Base-by-base conservation (phyloP, 176 grass and related monocot genomes). In the Poa annua region DNA sequence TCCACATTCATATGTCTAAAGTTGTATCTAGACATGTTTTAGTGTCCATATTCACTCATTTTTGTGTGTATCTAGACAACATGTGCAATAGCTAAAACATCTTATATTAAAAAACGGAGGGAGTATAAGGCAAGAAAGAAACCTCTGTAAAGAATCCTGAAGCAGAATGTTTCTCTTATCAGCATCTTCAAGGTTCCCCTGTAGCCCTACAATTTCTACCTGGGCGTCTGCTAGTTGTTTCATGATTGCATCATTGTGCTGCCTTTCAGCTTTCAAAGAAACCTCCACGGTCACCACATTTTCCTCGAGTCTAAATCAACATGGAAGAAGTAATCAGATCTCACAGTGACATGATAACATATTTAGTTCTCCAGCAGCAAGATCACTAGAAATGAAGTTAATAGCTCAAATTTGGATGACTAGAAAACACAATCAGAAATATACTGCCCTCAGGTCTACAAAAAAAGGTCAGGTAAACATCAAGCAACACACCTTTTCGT, bases 131-230 rank as follows among this genome's bases (percentile, higher is more conserved):
- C 60, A 56, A 90, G 84, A 90, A 87, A 75, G 19, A 44, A 85
- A 94, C 92, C 92, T 94, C 84, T 89, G 69, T 75, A 91, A 54
- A 81, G 86, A 88, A 67, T 91, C 92, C 84, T 89, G 89, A 89
- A 91, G 86, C 72, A 88, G 78, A 64, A 52, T 61, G 67, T 84
- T 85, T 89, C 68, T 87, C 50, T 48, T 67, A 66, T 82, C 79
- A 89, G 83, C 84, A 68, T 89, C 89, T 79, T 91, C 87, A 76
- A 94, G 71, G 85, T 89, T 88, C 81, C 78, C 84, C 84, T 89
- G 75, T 53, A 94, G 63, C 62, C 87, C 86, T 74, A 57, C 86
- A 49, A 86, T 89, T 87, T 85, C 71, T 66, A 77, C 76, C 25
- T 87, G 79, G 55, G 86, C 65, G n/a, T 89, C 53, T 52, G 80